phyloP scores from a whole-genome alignment of 225 moss, liverwort and hornwort genomes.

The Pseudisothecium myosuroides region DNA sequence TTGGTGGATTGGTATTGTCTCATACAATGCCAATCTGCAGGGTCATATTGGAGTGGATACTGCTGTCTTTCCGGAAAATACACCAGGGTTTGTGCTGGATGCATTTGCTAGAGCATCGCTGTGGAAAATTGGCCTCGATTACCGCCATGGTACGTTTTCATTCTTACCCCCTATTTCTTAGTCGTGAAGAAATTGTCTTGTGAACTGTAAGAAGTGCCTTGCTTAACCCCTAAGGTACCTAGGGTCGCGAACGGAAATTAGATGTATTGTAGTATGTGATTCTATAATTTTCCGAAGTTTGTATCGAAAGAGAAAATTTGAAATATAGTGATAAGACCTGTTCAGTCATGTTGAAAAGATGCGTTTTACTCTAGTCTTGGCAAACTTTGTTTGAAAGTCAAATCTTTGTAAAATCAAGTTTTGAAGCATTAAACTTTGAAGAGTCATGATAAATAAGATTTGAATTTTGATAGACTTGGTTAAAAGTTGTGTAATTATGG shows the following conservation, averaged over 20 bases:
- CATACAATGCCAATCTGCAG: constrained; percentile 26
- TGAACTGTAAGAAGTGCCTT: background rate
- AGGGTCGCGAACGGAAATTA: background rate
- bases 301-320: background rate
- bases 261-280: background rate
- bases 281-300: background rate
- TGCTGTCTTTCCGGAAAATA: constrained; percentile 87
- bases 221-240: background rate
- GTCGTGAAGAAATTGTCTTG: background rate
- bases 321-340: background rate
- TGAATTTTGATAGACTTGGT: background rate
- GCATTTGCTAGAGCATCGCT: constrained; percentile 85
- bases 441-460: background rate
- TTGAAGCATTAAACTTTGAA: background rate
- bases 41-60: constrained; percentile 94
- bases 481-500: background rate
- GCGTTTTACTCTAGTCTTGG: background rate
- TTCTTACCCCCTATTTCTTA: background rate
- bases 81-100: constrained; percentile 94
- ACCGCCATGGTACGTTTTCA: constrained; percentile 65
- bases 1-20: background rate
- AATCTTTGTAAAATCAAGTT: background rate
- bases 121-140: constrained; percentile 98
- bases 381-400: background rate
- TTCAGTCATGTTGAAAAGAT: background rate